Evolutionary conservation across 2,329 filamentous ascomycete genomes (phyloP).

Genomic region (Orbilia ellipsospora): DNA sequence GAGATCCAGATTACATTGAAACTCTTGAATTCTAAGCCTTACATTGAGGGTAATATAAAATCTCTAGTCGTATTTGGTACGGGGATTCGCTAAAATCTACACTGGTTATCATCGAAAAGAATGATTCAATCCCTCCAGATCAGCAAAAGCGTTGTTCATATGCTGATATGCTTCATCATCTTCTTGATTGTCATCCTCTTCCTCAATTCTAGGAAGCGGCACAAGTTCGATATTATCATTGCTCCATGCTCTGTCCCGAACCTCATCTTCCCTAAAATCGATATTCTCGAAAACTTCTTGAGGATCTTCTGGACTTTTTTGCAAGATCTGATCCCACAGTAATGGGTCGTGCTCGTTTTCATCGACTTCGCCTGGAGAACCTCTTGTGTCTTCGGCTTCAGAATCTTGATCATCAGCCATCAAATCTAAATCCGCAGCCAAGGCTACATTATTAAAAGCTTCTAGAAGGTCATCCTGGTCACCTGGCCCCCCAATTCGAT

Average conservation of each 20-base stretch:
- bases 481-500: neutral
- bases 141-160: conserved; percentile 7
- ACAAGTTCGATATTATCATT: neutral
- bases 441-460: neutral
- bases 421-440: neutral
- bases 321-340: conserved; percentile 18
- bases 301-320: conserved; percentile 14
- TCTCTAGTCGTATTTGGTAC: too few species aligned
- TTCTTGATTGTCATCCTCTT: neutral
- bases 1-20: too few species aligned
- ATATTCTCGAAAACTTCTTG: neutral
- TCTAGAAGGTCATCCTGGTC: neutral
- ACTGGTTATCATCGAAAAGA: too few species aligned
- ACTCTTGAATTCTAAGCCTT: too few species aligned
- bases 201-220: neutral
- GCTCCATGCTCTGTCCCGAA: neutral
- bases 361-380: neutral
- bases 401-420: neutral
- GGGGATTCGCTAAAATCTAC: too few species aligned
- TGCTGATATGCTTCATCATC: neutral
- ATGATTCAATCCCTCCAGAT: too few species aligned
- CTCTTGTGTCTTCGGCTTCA: conserved; percentile 6
- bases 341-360: conserved; percentile 13
- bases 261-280: neutral
- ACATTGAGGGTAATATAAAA: too few species aligned